Percentiles rank a stretch among this genome's conserved stretches.
phyloP scores from a whole-genome alignment of 2,329 filamentous ascomycete genomes.

The Penicillium hordei region DNA sequence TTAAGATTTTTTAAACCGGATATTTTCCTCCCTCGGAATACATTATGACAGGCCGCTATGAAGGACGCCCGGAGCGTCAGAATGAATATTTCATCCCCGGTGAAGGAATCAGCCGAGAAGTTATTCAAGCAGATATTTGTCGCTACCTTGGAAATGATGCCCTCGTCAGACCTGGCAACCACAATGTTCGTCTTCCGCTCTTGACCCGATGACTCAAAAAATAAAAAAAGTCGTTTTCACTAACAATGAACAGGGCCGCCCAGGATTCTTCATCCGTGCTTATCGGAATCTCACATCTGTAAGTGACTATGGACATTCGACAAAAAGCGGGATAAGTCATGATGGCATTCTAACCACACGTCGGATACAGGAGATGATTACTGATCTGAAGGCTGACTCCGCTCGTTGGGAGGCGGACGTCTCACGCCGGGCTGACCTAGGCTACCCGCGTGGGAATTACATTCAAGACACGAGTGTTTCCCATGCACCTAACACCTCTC shows the following conservation, averaged over 20 bases:
- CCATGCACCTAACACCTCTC: constrained; percentile 40
- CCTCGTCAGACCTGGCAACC: constrained; percentile 70
- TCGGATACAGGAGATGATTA: constrained; percentile 54
- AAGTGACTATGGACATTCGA: constrained; percentile 38
- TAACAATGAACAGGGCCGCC: constrained; percentile 57
- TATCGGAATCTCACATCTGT: constrained; percentile 78
- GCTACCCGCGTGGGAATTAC: constrained; percentile 45
- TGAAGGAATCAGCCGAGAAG: constrained; percentile 78
- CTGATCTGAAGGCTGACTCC: constrained; percentile 55
- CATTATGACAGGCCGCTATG: constrained; percentile 43
- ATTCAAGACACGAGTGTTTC: constrained; percentile 39
- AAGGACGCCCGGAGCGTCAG: constrained; percentile 45
- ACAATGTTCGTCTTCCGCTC: constrained; percentile 60
- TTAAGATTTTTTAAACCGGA: constrained; percentile 25
- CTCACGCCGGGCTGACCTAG: constrained; percentile 41
- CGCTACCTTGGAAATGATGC: constrained; percentile 82
- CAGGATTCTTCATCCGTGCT: constrained; percentile 75
- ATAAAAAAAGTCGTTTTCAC: constrained; percentile 19
- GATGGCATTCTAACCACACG: constrained; percentile 9
- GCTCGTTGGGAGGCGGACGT: constrained; percentile 51
- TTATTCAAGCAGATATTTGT: constrained; percentile 81
- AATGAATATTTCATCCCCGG: constrained; percentile 80
- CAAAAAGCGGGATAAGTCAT: constrained; percentile 1
- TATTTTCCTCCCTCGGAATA: constrained; percentile 26
- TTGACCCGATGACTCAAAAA: constrained; percentile 12